Evolutionary conservation across 495 filamentous ascomycete genomes (phyloP), one percentile per base, ranked within the genome.

Genomic region (Penicillium subrubescens): DNA sequence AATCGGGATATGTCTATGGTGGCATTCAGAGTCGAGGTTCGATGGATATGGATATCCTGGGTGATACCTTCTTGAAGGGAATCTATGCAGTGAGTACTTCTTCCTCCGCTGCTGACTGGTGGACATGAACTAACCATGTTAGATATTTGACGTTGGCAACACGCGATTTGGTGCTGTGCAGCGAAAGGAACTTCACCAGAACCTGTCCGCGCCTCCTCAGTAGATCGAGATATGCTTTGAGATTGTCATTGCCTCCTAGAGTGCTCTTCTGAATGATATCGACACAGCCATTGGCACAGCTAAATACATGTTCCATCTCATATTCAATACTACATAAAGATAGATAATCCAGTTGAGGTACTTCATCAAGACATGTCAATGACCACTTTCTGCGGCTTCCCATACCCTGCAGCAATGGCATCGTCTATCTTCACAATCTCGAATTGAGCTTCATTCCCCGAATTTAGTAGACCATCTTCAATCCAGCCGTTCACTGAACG

Each of bases 101-200:
- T 31, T 39, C 8, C 2, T 35, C 34, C 6, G 3, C 31, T n/a
- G 11, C 31, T 8, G 10, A 31, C 12, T 27, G 33, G 10, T 12
- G 62, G 39, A 53, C 46, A 44, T 59, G 62, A 8, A 29, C 53
- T 53, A n/a, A 48, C 31, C 19, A 19, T 25, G 31, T 8, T 67
- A 90, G 88, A 83, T 94, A 57, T 93, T 91, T 75, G 91, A 94
- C 71, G 85, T 90, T 61, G 90, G 91, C 54, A 88, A 91, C 67
- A 79, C 68, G 67, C 86, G 84, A 21, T 89, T 94, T 67, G 91
- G 91, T 25, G 84, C 84, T 55, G 89, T 92, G 27, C 86, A 88
- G 63, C 85, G 90, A 68, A 79, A 82, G 37, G 83, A 90, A 71
- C 69, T 76, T 56, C 77, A 75, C 19, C 87, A 89, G 75, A 87